Percentiles rank a stretch among this genome's conserved stretches.
Conservation (phyloP, 495 filamentous ascomycete genomes). For the Podospora comata region DNA sequence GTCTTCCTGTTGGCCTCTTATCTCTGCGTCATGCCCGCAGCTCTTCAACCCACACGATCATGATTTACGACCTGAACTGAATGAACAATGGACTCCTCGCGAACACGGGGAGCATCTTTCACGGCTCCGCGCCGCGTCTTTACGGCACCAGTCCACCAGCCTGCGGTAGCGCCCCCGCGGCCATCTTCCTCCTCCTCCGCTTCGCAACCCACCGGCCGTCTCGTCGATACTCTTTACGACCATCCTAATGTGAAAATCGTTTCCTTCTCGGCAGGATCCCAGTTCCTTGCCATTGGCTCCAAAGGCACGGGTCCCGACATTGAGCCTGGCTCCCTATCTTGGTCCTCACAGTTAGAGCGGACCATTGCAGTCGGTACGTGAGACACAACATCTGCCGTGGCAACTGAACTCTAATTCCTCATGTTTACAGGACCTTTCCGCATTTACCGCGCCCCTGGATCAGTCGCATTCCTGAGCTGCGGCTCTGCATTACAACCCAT, state of each 20-base stretch:
- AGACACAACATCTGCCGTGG: neutral
- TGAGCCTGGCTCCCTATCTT: constrained; percentile 61
- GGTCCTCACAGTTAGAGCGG: constrained; percentile 71
- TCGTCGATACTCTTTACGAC: constrained; percentile 68
- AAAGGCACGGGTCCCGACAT: constrained; percentile 38
- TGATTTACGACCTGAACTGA: constrained; percentile 23
- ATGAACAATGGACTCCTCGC: constrained; percentile 31
- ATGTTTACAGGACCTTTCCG: constrained; percentile 60
- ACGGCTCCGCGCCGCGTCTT: constrained; percentile 40
- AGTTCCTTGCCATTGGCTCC: constrained; percentile 32
- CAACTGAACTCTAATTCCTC: constrained; percentile 10
- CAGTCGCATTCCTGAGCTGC: constrained; percentile 82
- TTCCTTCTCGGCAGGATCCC: constrained; percentile 56
- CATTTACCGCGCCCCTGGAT: constrained; percentile 75
- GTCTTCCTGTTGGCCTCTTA: neutral
- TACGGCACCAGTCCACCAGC: constrained; percentile 34
- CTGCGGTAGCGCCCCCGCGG: constrained; percentile 12
- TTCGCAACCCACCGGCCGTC: constrained; percentile 23
- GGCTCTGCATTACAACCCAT: constrained; percentile 77
- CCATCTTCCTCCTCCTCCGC: constrained; percentile 27
- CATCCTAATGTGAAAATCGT: constrained; percentile 65
- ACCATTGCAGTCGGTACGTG: constrained; percentile 72
- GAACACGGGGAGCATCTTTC: constrained; percentile 26
- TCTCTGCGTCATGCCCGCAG: neutral
- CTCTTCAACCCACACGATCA: constrained; percentile 8